Percentiles rank a stretch among this genome's conserved stretches.
These are phyloP conservation scores for Alternaria hordeiaustralica DNA, from an alignment of 2,329 filamentous ascomycete genomes.

Conservation along the genomic window DNA sequence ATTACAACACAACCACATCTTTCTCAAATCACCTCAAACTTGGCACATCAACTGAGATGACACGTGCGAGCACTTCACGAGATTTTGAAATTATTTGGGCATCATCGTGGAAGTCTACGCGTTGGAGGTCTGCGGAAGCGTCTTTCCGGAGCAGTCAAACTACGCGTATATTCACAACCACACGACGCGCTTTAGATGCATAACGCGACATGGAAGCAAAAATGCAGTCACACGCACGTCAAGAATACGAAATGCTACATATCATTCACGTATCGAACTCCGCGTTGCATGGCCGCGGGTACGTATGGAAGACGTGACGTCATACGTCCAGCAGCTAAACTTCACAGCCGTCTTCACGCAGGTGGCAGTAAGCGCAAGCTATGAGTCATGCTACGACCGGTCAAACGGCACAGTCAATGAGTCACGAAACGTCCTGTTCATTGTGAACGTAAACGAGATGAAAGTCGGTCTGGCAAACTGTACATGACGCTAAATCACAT, in stretches of 20 bases:
- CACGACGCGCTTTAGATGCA: neutral
- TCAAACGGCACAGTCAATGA: neutral
- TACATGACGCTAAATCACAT: neutral
- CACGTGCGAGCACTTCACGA: fast-evolving
- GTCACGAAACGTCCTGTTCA: neutral
- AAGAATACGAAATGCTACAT: too few relatives aligned
- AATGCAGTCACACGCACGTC: fast-evolving
- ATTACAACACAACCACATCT: neutral
- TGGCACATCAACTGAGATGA: fast-evolving
- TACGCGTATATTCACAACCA: neutral
- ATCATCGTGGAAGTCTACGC: neutral
- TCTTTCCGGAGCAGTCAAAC: neutral
- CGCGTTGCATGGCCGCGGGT: neutral
- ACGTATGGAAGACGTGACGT: neutral
- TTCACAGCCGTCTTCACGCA: neutral
- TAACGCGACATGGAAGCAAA: fast-evolving
- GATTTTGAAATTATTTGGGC: neutral
- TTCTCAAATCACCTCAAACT: neutral
- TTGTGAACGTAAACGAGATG: neutral
- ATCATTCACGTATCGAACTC: fast-evolving
- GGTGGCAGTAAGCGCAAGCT: neutral
- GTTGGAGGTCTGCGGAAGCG: neutral
- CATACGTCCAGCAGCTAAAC: neutral
- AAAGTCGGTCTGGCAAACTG: neutral
- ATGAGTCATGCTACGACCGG: neutral